Percentiles rank a stretch among this genome's conserved stretches.
phyloP scores from a whole-genome alignment of 106 monocot genomes.

The Phalaenopsis aphrodite region DNA sequence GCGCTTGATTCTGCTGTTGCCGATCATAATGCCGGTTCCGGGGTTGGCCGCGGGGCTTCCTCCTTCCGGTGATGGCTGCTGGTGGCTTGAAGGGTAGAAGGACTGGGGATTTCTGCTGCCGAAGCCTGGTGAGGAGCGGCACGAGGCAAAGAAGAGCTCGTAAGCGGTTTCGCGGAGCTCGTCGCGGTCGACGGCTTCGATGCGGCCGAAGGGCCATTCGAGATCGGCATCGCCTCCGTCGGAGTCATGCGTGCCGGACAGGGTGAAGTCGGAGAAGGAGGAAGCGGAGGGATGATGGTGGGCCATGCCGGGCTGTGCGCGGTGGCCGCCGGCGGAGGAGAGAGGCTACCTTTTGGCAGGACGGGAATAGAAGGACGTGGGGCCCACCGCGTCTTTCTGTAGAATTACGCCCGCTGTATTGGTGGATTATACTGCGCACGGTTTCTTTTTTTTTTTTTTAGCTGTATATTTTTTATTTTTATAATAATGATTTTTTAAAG shows the following conservation, averaged over 20 bases:
- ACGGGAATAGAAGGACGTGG: not conserved
- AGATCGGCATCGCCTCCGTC: conserved; percentile 24
- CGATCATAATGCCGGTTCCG: conserved; percentile 29
- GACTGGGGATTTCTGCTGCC: conserved; percentile 18
- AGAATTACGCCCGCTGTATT: not conserved
- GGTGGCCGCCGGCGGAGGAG: not conserved
- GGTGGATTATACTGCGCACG: not conserved
- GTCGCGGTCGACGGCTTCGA: conserved; percentile 37
- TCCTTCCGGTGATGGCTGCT: conserved; percentile 5
- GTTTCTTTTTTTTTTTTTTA: not conserved
- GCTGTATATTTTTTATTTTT: no score
- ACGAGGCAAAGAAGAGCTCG: conserved; percentile 77
- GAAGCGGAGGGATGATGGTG: conserved; percentile 14
- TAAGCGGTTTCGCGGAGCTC: conserved; percentile 86
- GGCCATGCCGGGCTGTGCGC: conserved; percentile 8
- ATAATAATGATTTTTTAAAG: not conserved
- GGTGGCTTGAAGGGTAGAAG: conserved; percentile 13
- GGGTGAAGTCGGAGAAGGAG: conserved; percentile 15
- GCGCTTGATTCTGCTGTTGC: conserved; percentile 46
- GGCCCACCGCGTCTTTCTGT: conserved; percentile 1
- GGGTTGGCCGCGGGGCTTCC: conserved; percentile 3
- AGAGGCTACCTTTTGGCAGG: no score
- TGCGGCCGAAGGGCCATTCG: conserved; percentile 66
- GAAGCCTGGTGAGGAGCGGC: conserved; percentile 63
- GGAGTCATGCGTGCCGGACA: conserved; percentile 3